Conservation (phyloP, 2,329 filamentous ascomycete species). For the Neonectria neomacrospora region DNA sequence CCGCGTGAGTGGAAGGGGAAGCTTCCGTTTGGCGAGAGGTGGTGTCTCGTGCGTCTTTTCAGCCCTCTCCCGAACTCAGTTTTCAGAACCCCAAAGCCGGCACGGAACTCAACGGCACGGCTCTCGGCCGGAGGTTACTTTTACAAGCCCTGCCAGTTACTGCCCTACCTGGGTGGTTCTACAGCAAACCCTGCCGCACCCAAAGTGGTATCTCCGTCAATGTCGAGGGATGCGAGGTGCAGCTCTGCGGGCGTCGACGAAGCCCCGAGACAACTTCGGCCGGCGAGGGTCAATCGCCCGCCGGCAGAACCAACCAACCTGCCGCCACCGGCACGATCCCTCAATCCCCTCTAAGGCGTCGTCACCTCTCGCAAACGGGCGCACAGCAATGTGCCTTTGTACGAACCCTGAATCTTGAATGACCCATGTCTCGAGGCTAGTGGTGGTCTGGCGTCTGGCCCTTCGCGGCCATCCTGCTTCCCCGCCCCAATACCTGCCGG, state of each 20-base stretch:
- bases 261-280: conserved; percentile 11
- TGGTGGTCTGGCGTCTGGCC: no score
- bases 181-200: conserved; percentile 4
- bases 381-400: conserved; percentile 1
- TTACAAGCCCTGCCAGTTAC: not conserved
- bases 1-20: not conserved
- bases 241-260: conserved; percentile 42
- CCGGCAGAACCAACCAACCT: conserved; percentile 6
- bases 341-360: not conserved
- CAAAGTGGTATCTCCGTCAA: conserved; percentile 32
- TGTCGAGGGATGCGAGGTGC: conserved; percentile 37
- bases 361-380: conserved; percentile 20
- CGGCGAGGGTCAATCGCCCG: not conserved
- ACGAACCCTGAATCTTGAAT: conserved; percentile 4
- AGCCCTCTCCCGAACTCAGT: not conserved
- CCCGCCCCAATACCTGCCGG: conserved; percentile 13
- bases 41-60: conserved; percentile 24
- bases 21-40: not conserved
- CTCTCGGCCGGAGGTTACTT: not conserved
- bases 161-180: no score
- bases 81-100: conserved; percentile 5
- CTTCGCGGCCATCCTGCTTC: conserved; percentile 2
- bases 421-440: no score
- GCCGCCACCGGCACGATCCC: conserved; percentile 15
- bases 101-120: no score